These are phyloP conservation scores for Tephrocybe sp. DNA, from an alignment of 768 basidiomycete species.

Conservation along the genomic window DNA sequence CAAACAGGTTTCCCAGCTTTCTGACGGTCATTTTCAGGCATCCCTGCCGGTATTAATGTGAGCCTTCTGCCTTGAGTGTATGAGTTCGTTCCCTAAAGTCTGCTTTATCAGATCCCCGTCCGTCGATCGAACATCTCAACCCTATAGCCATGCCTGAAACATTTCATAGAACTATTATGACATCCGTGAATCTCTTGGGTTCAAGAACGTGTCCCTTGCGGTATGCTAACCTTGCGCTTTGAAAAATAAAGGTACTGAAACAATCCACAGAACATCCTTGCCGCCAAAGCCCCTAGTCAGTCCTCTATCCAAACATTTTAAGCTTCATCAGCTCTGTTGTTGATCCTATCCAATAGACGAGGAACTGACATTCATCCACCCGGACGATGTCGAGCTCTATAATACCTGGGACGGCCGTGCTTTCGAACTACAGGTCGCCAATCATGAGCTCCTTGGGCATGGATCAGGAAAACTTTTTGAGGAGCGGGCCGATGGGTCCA, in stretches of 20 bases:
- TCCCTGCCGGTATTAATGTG: conserved; percentile 85
- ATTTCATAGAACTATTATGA: conserved; percentile 72
- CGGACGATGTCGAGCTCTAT: conserved; percentile 73
- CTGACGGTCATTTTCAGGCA: conserved; percentile 43
- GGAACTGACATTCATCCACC: conserved; percentile 79
- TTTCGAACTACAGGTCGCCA: conserved; percentile 89
- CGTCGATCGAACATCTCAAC: conserved; percentile 16
- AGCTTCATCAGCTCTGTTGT: not conserved
- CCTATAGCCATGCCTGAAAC: not conserved
- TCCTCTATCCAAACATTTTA: conserved; percentile 2
- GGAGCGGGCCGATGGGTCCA: conserved; percentile 70
- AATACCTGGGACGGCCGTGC: conserved; percentile 76
- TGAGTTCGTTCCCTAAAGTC: not conserved
- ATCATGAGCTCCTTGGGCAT: conserved; percentile 86
- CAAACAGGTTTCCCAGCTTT: not conserved
- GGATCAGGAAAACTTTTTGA: conserved; percentile 84
- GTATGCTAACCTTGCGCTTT: conserved; percentile 37
- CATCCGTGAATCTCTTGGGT: conserved; percentile 77
- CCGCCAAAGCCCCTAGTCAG: conserved; percentile 84
- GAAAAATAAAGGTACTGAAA: not conserved
- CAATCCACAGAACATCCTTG: conserved; percentile 65
- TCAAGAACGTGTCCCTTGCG: conserved; percentile 87
- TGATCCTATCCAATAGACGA: conserved; percentile 49
- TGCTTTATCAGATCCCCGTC: conserved; percentile 57
- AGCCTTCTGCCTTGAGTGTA: conserved; percentile 19